phyloP scores from a whole-genome alignment of 2,329 filamentous ascomycete genomes.

The Pseudogymnoascus sp. region DNA sequence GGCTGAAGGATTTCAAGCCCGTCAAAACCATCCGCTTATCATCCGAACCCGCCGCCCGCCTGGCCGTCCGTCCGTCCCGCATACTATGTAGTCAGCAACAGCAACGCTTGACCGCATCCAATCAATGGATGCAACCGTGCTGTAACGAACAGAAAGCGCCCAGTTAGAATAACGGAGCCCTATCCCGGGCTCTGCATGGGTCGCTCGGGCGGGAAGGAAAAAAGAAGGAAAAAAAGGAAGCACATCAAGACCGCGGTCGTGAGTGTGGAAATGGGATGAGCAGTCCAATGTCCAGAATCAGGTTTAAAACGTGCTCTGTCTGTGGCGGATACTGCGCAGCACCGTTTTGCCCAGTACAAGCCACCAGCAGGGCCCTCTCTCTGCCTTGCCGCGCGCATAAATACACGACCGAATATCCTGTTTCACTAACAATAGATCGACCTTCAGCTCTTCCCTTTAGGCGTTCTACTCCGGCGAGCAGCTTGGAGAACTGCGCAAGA shows the following conservation, averaged over 20 bases:
- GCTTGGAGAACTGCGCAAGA: not conserved
- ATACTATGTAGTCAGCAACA: not conserved
- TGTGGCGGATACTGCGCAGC: not conserved
- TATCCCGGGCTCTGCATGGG: not conserved
- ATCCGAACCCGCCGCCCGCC: slow-evolving; percentile 10
- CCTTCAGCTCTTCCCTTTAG: not conserved
- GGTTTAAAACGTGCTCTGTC: not conserved
- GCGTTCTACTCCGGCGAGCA: not conserved
- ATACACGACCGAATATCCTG: slow-evolving; percentile 3
- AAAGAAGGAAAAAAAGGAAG: not conserved
- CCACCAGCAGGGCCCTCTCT: not conserved
- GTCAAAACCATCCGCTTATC: not conserved
- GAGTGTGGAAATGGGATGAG: not conserved
- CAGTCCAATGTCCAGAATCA: not conserved
- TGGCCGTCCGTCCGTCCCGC: slow-evolving; percentile 6
- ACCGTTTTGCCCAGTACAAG: slow-evolving; percentile 4
- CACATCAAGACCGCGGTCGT: not conserved
- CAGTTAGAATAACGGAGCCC: not conserved
- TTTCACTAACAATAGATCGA: slow-evolving; percentile 5
- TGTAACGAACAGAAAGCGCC: not conserved
- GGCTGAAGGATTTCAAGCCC: slow-evolving; percentile 5
- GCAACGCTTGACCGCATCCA: not conserved
- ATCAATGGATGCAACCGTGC: not conserved
- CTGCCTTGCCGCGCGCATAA: slow-evolving; percentile 6
- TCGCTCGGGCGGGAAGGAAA: not conserved